Percentiles rank a stretch among this genome's conserved stretches.
Evolutionary conservation across 306 rosid genomes (phyloP).

Genomic region (Quercus cerris): DNA sequence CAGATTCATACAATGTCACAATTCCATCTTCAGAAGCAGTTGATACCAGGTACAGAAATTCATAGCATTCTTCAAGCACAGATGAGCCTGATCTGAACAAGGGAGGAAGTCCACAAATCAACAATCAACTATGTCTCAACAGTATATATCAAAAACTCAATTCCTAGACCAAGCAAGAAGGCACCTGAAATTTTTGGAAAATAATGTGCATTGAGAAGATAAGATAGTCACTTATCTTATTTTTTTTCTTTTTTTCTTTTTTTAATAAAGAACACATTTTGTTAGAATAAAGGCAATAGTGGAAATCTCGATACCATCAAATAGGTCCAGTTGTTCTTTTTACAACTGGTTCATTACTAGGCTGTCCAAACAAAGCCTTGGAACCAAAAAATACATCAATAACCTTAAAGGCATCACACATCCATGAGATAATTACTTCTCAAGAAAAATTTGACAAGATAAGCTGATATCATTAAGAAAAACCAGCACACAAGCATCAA

Average conservation of each 20-base stretch:
- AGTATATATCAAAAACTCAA: background rate
- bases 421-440: background rate
- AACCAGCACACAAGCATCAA: background rate
- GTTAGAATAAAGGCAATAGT: no score
- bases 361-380: no score
- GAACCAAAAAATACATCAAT: no score
- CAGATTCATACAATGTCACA: conserved; percentile 46
- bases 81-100: conserved; percentile 58
- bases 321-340: no score
- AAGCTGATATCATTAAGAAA: background rate
- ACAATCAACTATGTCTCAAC: background rate
- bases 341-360: no score
- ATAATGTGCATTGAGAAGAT: background rate
- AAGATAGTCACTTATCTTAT: background rate
- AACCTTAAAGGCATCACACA: no score
- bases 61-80: conserved; percentile 70
- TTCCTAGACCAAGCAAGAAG: background rate
- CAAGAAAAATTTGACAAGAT: background rate
- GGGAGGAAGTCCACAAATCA: conserved; percentile 5
- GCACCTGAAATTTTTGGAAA: background rate
- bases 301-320: no score
- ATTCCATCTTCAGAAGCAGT: conserved; percentile 64
- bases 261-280: no score
- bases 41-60: conserved; percentile 74
- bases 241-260: fast-evolving